Percentiles rank a stretch among this genome's conserved stretches.
phyloP scores from a whole-genome alignment of 2,329 filamentous ascomycete species.

The Grosmannia penicillata region DNA sequence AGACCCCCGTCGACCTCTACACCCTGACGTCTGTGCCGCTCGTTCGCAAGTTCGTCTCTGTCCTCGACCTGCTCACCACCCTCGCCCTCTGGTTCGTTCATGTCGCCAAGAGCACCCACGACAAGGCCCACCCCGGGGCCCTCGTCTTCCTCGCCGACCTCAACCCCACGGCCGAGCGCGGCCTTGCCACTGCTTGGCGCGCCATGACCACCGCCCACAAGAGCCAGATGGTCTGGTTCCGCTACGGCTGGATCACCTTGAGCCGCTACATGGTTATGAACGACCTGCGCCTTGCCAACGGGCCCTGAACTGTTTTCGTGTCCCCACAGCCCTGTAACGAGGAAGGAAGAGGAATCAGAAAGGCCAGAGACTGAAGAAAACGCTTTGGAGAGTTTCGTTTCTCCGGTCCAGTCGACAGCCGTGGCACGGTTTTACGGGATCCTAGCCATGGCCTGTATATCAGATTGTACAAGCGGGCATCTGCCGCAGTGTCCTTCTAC shows the following conservation, averaged over 20 bases:
- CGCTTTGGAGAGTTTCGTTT: too few relatives aligned
- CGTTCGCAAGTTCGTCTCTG: conserved; percentile 63
- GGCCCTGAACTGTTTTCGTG: conserved; percentile 9
- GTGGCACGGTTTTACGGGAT: too few relatives aligned
- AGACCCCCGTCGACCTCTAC: conserved; percentile 69
- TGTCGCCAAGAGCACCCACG: conserved; percentile 7
- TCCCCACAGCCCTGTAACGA: not conserved
- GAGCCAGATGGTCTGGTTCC: conserved; percentile 98
- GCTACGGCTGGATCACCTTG: conserved; percentile 85
- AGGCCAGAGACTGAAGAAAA: not conserved
- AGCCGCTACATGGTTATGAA: conserved; percentile 95
- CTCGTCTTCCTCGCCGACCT: conserved; percentile 52
- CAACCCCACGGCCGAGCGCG: conserved; percentile 33
- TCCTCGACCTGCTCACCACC: conserved; percentile 64
- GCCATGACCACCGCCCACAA: conserved; percentile 85
- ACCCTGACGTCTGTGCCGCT: conserved; percentile 62
- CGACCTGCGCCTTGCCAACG: conserved; percentile 50
- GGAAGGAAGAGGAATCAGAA: not conserved
- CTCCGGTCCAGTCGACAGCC: too few relatives aligned
- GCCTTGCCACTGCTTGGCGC: conserved; percentile 47
- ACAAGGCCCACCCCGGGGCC: conserved; percentile 35
- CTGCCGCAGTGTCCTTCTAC: too few relatives aligned
- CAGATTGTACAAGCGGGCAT: too few relatives aligned
- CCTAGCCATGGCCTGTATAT: too few relatives aligned
- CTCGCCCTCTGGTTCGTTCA: conserved; percentile 33